Percentiles rank a stretch among this genome's conserved stretches.
Conservation (phyloP, 2,329 filamentous ascomycete species). For the Scorias spongiosa region DNA sequence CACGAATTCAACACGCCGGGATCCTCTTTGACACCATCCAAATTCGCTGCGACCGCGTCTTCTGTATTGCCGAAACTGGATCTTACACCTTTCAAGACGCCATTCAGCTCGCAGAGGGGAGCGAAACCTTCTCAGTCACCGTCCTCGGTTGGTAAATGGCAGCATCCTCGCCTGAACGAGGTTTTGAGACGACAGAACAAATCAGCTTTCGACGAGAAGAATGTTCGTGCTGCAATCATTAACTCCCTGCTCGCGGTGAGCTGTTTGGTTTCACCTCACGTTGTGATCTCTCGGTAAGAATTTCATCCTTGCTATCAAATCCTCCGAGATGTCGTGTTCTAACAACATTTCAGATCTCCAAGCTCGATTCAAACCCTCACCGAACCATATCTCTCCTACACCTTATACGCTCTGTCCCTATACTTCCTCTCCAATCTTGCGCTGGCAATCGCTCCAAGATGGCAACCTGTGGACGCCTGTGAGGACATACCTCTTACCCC, state of each 20-base stretch:
- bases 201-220: constrained; percentile 62
- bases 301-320: neutral
- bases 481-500: constrained; percentile 82
- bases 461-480: constrained; percentile 59
- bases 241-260: constrained; percentile 44
- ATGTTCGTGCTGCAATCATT: constrained; percentile 53
- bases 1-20: neutral
- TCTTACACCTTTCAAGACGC: neutral
- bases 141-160: constrained; percentile 55
- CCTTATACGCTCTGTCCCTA: neutral
- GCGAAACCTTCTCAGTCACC: constrained; percentile 5
- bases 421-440: constrained; percentile 48
- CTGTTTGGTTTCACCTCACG: constrained; percentile 5
- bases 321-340: neutral
- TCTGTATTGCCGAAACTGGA: neutral
- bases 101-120: neutral
- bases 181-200: constrained; percentile 69
- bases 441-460: constrained; percentile 55
- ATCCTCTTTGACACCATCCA: neutral
- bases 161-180: constrained; percentile 76
- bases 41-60: neutral
- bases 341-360: neutral
- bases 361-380: neutral
- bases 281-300: constrained; percentile 4
- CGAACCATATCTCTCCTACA: neutral